Evolutionary conservation across 306 rosid species (phyloP), one percentile per base, ranked within the genome.

Genomic region (Quercus cerris): DNA sequence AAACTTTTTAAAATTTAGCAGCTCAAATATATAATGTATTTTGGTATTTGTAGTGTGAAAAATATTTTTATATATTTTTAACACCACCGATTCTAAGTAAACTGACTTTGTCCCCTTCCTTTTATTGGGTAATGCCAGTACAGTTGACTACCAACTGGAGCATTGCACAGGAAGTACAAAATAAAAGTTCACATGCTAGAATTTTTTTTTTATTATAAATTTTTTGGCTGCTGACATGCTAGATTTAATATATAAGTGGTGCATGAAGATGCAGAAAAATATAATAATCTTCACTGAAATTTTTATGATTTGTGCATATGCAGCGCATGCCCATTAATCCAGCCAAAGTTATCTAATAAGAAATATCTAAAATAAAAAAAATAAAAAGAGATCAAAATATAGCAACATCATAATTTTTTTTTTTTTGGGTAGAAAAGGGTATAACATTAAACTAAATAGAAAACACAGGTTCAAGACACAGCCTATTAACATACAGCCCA

Each of bases 91-190:
- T 41, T 1, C 46, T 41, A 41, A 41, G 11, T 41, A 41, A 8
- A 41, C 46, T 2, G 46, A 2, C 17, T 38, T 31, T 56, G 19
- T 0, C 9, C 12, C 27, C 27, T 59, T 59, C 31, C 54, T 56
- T 78, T 78, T 15, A 3, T 13, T 66, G 61, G 20, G 20, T 68
- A 56, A 22, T 70, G 22, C 6, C 18, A 57, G 68, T 69, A 78
- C 76, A 69, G n/a, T 33, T 56, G 35, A 56, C 75, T 55, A 55
- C 25, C 35, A 56, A 23, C 19, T 57, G 51, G 41, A 71, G 70
- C 44, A 56, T 44, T 56, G 81, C 56, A 77, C 75, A 68, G 31
- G 41, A 30, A n/a, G 75, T 77, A 77, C 81, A 7, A 68, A 5
- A 30, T 15, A 30, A 11, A 17, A 8, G 15, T 12, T 49, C 17